phyloP scores from a whole-genome alignment of 2,329 filamentous ascomycete species.

The Trichoderma hamatum region DNA sequence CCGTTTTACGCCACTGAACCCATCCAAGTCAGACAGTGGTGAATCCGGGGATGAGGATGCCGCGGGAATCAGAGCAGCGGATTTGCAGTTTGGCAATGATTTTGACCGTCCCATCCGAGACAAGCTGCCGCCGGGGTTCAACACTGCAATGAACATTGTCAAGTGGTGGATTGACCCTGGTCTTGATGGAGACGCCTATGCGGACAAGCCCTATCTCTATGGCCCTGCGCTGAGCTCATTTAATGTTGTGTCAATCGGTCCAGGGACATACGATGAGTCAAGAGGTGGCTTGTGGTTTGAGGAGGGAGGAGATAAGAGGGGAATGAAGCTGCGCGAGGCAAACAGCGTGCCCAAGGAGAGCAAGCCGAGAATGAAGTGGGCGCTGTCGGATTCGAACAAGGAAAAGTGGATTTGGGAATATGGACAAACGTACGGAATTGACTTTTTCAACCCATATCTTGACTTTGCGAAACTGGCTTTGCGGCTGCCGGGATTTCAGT shows the following conservation, averaged over 20 bases:
- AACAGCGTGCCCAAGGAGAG: conserved; percentile 56
- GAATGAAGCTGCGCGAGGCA: conserved; percentile 49
- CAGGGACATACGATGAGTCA: conserved; percentile 49
- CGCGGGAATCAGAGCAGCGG: conserved; percentile 65
- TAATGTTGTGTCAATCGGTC: conserved; percentile 73
- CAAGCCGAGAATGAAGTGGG: conserved; percentile 63
- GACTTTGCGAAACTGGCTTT: conserved; percentile 78
- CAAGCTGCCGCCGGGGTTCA: conserved; percentile 82
- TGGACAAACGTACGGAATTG: conserved; percentile 55
- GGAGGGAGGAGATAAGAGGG: conserved; percentile 66
- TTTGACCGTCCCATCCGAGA: conserved; percentile 91
- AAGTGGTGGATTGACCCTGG: conserved; percentile 92
- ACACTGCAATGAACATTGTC: conserved; percentile 80
- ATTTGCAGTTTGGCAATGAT: conserved; percentile 92
- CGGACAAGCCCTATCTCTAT: conserved; percentile 83
- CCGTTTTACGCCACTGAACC: conserved; percentile 70
- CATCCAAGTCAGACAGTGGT: conserved; percentile 19
- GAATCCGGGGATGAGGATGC: conserved; percentile 22
- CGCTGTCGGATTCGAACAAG: conserved; percentile 53
- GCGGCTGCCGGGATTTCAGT: conserved; percentile 70
- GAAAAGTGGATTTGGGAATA: conserved; percentile 59
- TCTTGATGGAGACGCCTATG: conserved; percentile 85
- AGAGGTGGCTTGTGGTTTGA: conserved; percentile 61
- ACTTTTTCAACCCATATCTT: conserved; percentile 90
- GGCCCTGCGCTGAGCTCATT: conserved; percentile 80